Evolutionary conservation across 1,284 basidiomycete genomes (phyloP), one percentile per base, ranked within the genome.

Genomic region (Abortiporus biennis): DNA sequence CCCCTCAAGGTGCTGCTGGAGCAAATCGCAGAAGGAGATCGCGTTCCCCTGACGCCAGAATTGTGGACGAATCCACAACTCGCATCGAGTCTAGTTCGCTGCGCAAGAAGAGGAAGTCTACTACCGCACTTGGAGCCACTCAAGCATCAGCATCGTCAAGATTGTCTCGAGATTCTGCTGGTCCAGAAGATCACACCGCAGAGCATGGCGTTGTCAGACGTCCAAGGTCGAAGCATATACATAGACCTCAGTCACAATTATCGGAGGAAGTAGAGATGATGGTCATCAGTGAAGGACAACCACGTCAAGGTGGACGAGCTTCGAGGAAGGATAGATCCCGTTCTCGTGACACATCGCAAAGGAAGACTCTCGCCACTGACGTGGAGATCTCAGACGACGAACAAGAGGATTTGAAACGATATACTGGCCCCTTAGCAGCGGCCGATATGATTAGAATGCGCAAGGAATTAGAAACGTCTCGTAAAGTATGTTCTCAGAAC

Each of bases 401-500:
- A 3, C 36, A 30, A 17, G 41, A 44, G 23, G 42, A 35, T 12
- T 16, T 22, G 39, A 42, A 16, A 35, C 48, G 33, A 35, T 43
- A 9, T 32, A 43, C 36, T 50, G 48, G 30, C 39, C 55, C 33
- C 66, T 47, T 68, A 30, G 66, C 67, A 9, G 52, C 57, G 25
- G 63, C 68, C 15, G 74, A 79, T 44, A 68, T 65, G 30, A 49
- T 50, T 4, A 59, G 56, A 34, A 51, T 71, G 49, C 68, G 64
- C 47, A 62, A 61, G 19, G 69, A 72, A 42, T 37, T 71, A 6
- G 71, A 72, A 33, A 39, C 30, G 2, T 49, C 76, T 57, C 74
- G 68, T 56, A 76, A 68, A 57, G 82, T 81, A 49, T 53, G 71
- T 25, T 61, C 66, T 16, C n/a, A n/a, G n/a, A 25, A 19, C 25